Evolutionary conservation across 106 monocot species (phyloP).

Genomic region (Ottelia alismoides): DNA sequence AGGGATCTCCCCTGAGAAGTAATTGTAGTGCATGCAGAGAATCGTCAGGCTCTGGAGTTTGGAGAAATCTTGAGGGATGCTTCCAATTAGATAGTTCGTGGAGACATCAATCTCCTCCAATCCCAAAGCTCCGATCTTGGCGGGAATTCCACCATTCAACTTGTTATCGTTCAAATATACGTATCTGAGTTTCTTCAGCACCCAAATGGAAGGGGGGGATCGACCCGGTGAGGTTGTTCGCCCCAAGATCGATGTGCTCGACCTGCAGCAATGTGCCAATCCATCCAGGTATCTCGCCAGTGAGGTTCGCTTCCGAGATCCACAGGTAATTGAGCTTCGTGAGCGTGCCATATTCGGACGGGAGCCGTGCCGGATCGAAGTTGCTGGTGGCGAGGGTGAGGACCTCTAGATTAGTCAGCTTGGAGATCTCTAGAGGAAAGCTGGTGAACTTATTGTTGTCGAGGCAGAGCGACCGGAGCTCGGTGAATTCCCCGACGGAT

Average conservation of each 20-base stretch:
- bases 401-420: slow-evolving; percentile 17
- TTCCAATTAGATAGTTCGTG: slow-evolving; percentile 13
- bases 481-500: slow-evolving; percentile 16
- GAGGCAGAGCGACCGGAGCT: slow-evolving; percentile 17
- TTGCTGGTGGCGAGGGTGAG: slow-evolving; percentile 31
- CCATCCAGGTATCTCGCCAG: slow-evolving; percentile 33
- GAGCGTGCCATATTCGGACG: slow-evolving; percentile 28
- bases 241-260: slow-evolving; percentile 20
- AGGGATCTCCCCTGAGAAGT: slow-evolving; percentile 22
- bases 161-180: slow-evolving; percentile 26
- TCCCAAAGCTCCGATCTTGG: slow-evolving; percentile 4
- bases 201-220: slow-evolving; percentile 43
- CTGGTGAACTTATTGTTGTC: slow-evolving; percentile 31
- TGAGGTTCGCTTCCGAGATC: slow-evolving; percentile 19
- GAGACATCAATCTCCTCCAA: slow-evolving; percentile 18
- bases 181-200: slow-evolving; percentile 26
- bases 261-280: slow-evolving; percentile 26
- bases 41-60: slow-evolving; percentile 2
- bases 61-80: slow-evolving; percentile 15
- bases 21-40: slow-evolving; percentile 15
- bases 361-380: slow-evolving; percentile 27
- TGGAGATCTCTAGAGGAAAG: slow-evolving; percentile 26
- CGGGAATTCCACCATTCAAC: slow-evolving; percentile 4
- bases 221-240: slow-evolving; percentile 27
- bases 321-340: slow-evolving; percentile 28